Conservation (phyloP, 2,329 filamentous ascomycete genomes). For the Graphiopsis chlorocephala region DNA sequence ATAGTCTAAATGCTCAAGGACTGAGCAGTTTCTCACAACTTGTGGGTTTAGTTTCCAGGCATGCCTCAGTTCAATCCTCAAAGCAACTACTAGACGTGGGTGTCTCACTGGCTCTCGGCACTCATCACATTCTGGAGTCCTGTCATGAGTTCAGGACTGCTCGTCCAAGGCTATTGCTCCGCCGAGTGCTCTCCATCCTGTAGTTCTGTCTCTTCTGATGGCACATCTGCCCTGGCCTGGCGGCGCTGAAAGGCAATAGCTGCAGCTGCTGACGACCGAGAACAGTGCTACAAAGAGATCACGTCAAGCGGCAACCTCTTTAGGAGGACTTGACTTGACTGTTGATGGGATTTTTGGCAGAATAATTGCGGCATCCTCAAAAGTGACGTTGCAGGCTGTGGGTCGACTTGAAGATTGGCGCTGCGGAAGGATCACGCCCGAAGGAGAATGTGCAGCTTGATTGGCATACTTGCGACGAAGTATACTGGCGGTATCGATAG, state of each 20-base stretch:
- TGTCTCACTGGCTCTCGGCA: neutral
- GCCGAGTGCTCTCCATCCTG: neutral
- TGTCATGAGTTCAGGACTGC: no score
- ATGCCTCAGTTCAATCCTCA: neutral
- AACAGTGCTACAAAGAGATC: neutral
- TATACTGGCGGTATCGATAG: accelerated
- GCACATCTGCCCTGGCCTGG: neutral
- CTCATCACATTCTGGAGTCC: neutral
- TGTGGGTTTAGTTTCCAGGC: no score
- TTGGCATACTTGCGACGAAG: neutral
- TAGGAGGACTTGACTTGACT: neutral
- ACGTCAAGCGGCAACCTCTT: no score
- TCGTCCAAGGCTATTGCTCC: neutral
- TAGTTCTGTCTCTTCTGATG: neutral
- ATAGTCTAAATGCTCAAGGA: neutral
- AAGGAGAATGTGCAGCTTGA: no score
- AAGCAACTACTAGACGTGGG: neutral
- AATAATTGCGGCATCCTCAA: neutral
- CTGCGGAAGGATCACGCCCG: no score
- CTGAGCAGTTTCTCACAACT: no score
- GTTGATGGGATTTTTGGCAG: neutral
- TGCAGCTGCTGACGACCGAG: neutral
- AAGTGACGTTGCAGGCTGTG: neutral
- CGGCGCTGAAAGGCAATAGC: neutral
- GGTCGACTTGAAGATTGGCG: no score